Percentiles rank a stretch among this genome's conserved stretches.
phyloP scores from a whole-genome alignment of 2,329 filamentous ascomycete species.

The Scytalidium sp. region DNA sequence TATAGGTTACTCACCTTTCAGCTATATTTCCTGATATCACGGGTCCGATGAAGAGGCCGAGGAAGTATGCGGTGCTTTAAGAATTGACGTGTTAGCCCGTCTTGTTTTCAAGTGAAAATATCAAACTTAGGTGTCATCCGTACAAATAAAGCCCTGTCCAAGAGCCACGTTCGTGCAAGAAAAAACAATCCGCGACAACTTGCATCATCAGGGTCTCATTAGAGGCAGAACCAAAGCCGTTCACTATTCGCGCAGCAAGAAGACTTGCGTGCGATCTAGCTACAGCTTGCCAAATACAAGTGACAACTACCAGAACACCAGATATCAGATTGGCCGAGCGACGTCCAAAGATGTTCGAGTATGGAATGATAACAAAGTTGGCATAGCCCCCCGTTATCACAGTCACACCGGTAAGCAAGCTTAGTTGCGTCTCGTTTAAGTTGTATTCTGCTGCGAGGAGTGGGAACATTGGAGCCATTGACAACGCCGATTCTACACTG shows the following conservation, averaged over 20 bases:
- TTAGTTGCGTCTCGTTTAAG: background rate
- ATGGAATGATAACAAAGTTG: too few relatives aligned
- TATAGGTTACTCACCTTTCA: too few relatives aligned
- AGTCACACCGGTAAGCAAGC: too few relatives aligned
- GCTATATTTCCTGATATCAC: constrained; percentile 43
- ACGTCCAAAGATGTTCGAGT: too few relatives aligned
- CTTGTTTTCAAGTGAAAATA: too few relatives aligned
- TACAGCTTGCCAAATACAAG: constrained; percentile 30
- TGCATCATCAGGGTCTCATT: constrained; percentile 33
- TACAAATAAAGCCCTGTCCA: constrained; percentile 3
- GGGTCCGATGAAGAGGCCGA: constrained; percentile 42
- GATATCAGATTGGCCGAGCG: too few relatives aligned
- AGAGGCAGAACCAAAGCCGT: constrained; percentile 26
- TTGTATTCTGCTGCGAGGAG: background rate
- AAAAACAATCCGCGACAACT: constrained; percentile 33
- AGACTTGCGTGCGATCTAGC: constrained; percentile 24
- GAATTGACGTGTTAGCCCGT: too few relatives aligned
- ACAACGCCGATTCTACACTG: too few relatives aligned
- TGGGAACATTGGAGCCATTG: too few relatives aligned
- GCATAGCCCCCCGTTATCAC: too few relatives aligned
- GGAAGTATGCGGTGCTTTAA: constrained; percentile 32
- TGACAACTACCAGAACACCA: too few relatives aligned
- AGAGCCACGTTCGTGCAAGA: constrained; percentile 29
- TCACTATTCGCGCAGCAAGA: constrained; percentile 25
- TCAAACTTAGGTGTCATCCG: background rate